These are phyloP conservation scores for Leccinum aurantiacum DNA, from an alignment of 768 basidiomycete species.

Conservation along the genomic window DNA sequence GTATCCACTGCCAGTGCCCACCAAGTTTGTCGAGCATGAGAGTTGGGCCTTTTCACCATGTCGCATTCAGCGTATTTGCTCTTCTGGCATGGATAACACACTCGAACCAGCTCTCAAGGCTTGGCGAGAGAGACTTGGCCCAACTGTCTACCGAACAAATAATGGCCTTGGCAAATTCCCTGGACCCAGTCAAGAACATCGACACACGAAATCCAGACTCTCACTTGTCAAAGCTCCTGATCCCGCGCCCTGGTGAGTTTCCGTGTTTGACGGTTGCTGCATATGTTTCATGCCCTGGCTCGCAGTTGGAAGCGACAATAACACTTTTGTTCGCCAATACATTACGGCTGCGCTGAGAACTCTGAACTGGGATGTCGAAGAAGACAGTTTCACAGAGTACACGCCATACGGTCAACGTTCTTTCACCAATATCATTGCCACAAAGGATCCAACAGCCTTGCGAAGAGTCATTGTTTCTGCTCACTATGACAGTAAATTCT, in stretches of 20 bases:
- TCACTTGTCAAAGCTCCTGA: slow-evolving; percentile 80
- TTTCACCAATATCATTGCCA: slow-evolving; percentile 93
- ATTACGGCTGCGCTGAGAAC: slow-evolving; percentile 69
- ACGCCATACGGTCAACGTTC: slow-evolving; percentile 81
- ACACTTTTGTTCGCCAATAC: slow-evolving; percentile 79
- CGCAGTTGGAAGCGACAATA: slow-evolving; percentile 71
- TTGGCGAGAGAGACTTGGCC: slow-evolving; percentile 38
- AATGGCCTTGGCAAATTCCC: slow-evolving; percentile 47
- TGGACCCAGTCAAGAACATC: slow-evolving; percentile 66
- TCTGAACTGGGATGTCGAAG: slow-evolving; percentile 85
- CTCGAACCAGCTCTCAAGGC: slow-evolving; percentile 32
- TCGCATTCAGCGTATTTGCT: slow-evolving; percentile 11
- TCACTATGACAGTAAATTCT: slow-evolving; percentile 93
- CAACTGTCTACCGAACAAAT: slow-evolving; percentile 54
- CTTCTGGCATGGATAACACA: slow-evolving; percentile 24
- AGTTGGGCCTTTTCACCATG: slow-evolving; percentile 5
- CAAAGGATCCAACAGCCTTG: slow-evolving; percentile 85
- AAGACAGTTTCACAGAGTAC: slow-evolving; percentile 71
- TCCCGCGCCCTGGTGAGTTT: slow-evolving; percentile 70
- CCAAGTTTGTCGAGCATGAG: slow-evolving; percentile 16
- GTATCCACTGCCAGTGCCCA: neutral
- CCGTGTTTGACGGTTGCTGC: slow-evolving; percentile 28
- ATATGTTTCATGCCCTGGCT: neutral
- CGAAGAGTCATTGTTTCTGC: slow-evolving; percentile 85
- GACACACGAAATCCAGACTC: slow-evolving; percentile 65